phyloP scores from a whole-genome alignment of 169 alveolate species.

The Neospora caninum region DNA sequence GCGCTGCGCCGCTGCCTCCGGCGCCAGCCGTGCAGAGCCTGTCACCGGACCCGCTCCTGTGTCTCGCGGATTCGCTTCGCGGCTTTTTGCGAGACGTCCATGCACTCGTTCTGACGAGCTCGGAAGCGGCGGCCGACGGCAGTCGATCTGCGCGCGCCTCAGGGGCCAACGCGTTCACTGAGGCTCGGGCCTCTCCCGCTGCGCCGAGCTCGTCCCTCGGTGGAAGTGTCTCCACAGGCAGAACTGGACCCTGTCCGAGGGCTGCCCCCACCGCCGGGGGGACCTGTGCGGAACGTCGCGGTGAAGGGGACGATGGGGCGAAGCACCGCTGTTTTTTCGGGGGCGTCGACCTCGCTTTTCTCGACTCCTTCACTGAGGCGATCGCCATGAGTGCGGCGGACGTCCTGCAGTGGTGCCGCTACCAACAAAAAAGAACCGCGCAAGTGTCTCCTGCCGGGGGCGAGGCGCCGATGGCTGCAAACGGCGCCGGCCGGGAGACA shows the following conservation, averaged over 20 bases:
- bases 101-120: not conserved
- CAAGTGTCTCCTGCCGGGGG: not conserved
- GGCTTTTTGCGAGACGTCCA: not conserved
- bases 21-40: constrained; percentile 27
- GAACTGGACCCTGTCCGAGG: not conserved
- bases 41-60: constrained; percentile 34
- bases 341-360: not conserved
- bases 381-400: constrained; percentile 1
- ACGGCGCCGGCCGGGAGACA: not conserved
- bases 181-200: no score
- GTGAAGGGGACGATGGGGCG: not conserved
- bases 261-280: not conserved
- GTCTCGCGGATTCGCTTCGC: constrained; percentile 47
- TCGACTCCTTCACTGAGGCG: not conserved
- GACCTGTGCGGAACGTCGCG: not conserved
- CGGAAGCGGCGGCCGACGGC: no score
- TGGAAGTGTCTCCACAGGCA: not conserved
- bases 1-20: constrained; percentile 37
- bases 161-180: not conserved
- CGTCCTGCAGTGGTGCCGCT: not conserved
- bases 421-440: not conserved
- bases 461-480: not conserved
- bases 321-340: not conserved
- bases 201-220: not conserved
- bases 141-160: not conserved